Evolutionary conservation across 345 rosid genomes (phyloP), one percentile per base, ranked within the genome.

Genomic region (Ricinus communis): DNA sequence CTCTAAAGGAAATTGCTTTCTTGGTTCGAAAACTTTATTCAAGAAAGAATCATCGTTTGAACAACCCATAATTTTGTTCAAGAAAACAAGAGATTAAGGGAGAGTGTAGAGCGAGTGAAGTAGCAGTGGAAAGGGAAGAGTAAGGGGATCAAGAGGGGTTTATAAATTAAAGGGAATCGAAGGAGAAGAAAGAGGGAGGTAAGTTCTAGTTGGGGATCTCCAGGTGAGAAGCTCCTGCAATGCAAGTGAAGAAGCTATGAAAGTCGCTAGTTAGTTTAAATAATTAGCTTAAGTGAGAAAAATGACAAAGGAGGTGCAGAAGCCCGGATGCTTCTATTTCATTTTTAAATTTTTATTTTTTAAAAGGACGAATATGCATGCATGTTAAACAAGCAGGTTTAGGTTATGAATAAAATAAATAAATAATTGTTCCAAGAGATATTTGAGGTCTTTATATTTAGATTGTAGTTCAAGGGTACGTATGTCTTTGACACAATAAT

Each of bases 141-240:
- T 57, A 15, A 30, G 63, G 19, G 47, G 18, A 64, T 47, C 65
- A 72, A 65, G 43, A n/a, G 70, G 14, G 38, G 27, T 25, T 52
- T 31, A 58, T 71, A 60, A 40, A n/a, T 24, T 15, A 45, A 41
- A 65, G 57, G 51, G 38, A 47, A 41, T n/a, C 47, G 62, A 28
- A 27, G 25, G 15, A 21, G 67, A 69, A 84, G 87, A 87, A 83
- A 76, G 74, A 73, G 85, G 68, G 81, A 83, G 84, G 85, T 65
- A 83, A 85, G 77, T 87, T 87, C 93, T 65, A 13, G 75, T 76
- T 71, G 81, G 84, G 81, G 85, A 87, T 84, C 89, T 85, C 90
- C 82, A 83, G 83, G 73, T 62, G 53, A 83, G 75, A 79, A 74
- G 78, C 77, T 75, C 55, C 73, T 77, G 86, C 70, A 33, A 64